These are phyloP conservation scores for Gossypium aridum DNA, from an alignment of 441 rosid species.

Conservation along the genomic window DNA sequence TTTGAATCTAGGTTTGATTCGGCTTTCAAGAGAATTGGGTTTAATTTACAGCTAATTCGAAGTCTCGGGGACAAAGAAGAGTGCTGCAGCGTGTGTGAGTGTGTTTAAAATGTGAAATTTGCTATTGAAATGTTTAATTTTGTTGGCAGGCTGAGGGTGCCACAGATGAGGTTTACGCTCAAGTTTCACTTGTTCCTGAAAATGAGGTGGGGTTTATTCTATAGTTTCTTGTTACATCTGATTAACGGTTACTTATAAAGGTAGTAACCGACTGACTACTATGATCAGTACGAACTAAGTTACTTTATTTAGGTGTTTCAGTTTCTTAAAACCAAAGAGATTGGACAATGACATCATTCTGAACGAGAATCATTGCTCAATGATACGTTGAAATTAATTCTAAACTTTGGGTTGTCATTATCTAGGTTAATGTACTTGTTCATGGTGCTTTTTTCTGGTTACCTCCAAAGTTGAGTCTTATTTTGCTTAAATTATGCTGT, in stretches of 20 bases:
- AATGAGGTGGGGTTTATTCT: constrained; percentile 47
- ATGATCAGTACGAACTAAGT: not conserved
- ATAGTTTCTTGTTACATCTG: constrained; percentile 5
- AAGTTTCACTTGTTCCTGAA: constrained; percentile 75
- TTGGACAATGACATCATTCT: not conserved
- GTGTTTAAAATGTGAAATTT: constrained; percentile 5
- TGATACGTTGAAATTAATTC: not conserved
- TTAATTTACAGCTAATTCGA: not conserved
- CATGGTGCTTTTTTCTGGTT: not conserved
- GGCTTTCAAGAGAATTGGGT: not conserved
- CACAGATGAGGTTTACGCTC: constrained; percentile 88
- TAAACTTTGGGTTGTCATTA: not conserved
- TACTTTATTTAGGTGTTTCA: not conserved
- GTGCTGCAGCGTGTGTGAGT: not conserved
- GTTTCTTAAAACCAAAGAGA: not conserved
- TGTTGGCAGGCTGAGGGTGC: constrained; percentile 72
- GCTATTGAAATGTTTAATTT: constrained; percentile 9
- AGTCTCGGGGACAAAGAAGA: not conserved
- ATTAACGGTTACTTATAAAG: not conserved
- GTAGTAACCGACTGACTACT: too few relatives aligned
- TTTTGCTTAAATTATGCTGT: not conserved
- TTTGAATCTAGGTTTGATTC: not conserved
- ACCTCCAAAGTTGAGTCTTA: constrained; percentile 3
- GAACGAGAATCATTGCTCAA: not conserved
- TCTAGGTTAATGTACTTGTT: not conserved